A percentile compares a stretch with the other conserved stretches of the same genome.
These are phyloP conservation scores for Tuber magnatum DNA, from an alignment of 495 filamentous ascomycete genomes.

Conservation along the genomic window DNA sequence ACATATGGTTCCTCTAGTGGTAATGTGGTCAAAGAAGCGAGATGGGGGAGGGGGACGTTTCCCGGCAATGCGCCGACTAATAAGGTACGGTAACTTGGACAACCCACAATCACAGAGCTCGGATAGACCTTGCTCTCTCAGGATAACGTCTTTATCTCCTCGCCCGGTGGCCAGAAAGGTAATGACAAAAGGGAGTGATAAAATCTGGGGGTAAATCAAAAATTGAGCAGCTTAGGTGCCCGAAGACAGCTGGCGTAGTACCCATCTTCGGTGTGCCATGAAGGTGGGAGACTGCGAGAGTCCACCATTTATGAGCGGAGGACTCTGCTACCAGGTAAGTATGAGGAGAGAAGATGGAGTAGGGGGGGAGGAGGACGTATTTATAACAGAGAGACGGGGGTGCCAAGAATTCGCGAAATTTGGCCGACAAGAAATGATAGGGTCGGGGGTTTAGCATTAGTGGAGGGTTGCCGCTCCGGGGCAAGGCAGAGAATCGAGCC, in stretches of 20 bases:
- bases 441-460: neutral
- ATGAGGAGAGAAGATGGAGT: constrained; percentile 1
- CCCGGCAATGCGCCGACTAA: neutral
- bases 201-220: neutral
- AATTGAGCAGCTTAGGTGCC: neutral
- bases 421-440: neutral
- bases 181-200: neutral
- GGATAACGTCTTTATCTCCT: neutral
- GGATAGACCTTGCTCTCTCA: neutral
- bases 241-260: neutral
- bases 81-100: neutral
- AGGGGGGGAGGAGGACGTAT: neutral
- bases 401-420: neutral
- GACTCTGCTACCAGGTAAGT: neutral
- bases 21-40: neutral
- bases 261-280: neutral
- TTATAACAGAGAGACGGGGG: neutral
- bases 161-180: neutral
- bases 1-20: neutral
- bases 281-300: neutral
- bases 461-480: neutral
- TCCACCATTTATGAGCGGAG: neutral
- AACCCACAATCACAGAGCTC: neutral
- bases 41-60: neutral
- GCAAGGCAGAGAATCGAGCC: no score